These are phyloP conservation scores for Allantophomopsis lycopodina DNA, from an alignment of 2,329 filamentous ascomycete species.

Conservation along the genomic window DNA sequence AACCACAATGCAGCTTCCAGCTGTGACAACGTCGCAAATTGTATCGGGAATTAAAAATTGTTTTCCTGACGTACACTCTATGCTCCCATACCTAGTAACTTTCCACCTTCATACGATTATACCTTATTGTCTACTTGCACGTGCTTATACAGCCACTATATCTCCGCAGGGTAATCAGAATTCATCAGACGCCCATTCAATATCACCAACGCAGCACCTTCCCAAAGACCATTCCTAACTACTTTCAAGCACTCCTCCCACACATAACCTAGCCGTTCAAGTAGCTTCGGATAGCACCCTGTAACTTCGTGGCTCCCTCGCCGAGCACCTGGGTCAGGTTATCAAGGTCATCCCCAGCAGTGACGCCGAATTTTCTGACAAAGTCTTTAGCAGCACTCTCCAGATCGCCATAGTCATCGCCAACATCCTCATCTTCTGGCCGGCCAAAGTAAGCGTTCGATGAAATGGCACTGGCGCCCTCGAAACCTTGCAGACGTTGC, in stretches of 20 bases:
- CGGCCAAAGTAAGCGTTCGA: constrained; percentile 97
- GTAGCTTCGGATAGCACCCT: constrained; percentile 58
- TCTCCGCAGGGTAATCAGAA: too few species aligned
- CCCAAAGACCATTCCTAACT: neutral
- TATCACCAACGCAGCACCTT: neutral
- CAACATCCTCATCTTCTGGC: constrained; percentile 63
- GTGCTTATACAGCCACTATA: too few species aligned
- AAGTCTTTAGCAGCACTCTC: constrained; percentile 95
- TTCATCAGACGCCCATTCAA: too few species aligned
- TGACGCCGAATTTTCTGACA: constrained; percentile 87
- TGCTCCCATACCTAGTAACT: too few species aligned
- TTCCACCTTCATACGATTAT: too few species aligned
- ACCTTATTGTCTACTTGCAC: too few species aligned
- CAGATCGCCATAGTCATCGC: constrained; percentile 77
- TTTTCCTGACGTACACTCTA: too few species aligned
- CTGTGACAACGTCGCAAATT: too few species aligned
- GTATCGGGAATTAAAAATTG: too few species aligned
- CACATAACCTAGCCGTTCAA: constrained; percentile 34
- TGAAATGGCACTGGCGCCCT: constrained; percentile 83
- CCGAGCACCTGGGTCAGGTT: constrained; percentile 74
- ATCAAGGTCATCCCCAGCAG: constrained; percentile 89
- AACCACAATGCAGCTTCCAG: too few species aligned
- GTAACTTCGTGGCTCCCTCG: constrained; percentile 72
- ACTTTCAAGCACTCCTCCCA: too few species aligned
- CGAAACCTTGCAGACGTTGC: constrained; percentile 76